phyloP scores from a whole-genome alignment of 257 asterid species.

The Capsicum baccatum region DNA sequence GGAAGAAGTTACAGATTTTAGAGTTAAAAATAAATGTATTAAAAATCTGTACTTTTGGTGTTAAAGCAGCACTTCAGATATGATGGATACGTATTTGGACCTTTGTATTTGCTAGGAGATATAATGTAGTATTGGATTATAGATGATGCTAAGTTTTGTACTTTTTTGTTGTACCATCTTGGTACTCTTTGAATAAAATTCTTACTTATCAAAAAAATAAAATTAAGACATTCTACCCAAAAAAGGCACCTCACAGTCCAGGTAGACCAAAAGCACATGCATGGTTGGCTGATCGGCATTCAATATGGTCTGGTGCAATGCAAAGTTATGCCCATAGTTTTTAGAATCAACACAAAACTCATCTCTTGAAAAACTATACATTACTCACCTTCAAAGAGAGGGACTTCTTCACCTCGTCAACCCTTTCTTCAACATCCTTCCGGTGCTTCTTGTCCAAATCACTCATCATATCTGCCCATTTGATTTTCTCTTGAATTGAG shows the following conservation, averaged over 20 bases:
- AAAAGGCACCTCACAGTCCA: slow-evolving; percentile 4
- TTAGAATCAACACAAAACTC: slow-evolving; percentile 8
- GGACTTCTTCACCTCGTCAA: slow-evolving; percentile 80
- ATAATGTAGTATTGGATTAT: too few species aligned
- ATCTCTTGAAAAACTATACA: slow-evolving; percentile 32
- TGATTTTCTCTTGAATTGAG: slow-evolving; percentile 95
- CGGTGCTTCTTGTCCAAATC: slow-evolving; percentile 75
- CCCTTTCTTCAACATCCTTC: slow-evolving; percentile 81
- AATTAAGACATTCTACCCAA: background rate
- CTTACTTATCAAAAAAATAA: too few species aligned
- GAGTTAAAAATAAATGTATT: too few species aligned
- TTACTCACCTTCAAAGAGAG: slow-evolving; percentile 77
- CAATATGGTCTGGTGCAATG: background rate
- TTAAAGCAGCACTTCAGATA: too few species aligned
- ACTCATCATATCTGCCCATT: slow-evolving; percentile 94
- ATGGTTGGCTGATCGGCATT: background rate
- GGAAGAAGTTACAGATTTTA: too few species aligned
- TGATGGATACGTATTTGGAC: too few species aligned
- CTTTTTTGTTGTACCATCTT: too few species aligned
- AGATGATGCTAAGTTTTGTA: too few species aligned
- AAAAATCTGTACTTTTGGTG: too few species aligned
- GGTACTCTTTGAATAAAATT: too few species aligned
- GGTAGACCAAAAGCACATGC: slow-evolving; percentile 11
- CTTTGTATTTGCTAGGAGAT: too few species aligned
- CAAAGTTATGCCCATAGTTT: background rate